These are phyloP conservation scores for Fistulinella cinereoalba DNA, from an alignment of 1,284 basidiomycete genomes.

Conservation along the genomic window DNA sequence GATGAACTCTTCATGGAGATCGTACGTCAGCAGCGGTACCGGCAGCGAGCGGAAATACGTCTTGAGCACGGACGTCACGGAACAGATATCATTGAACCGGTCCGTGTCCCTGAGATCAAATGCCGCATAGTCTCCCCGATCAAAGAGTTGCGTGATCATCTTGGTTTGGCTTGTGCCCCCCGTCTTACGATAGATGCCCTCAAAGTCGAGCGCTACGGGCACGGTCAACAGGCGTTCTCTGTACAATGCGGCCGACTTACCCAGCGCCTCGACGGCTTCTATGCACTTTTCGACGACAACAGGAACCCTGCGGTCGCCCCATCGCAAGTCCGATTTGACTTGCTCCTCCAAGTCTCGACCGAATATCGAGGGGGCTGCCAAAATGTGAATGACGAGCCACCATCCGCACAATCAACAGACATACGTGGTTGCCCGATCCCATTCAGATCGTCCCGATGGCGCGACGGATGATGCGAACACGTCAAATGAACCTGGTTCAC, in stretches of 20 bases:
- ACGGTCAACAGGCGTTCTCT: not conserved
- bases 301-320: conserved; percentile 68
- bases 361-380: conserved; percentile 84
- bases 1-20: conserved; percentile 90
- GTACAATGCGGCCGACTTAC: conserved; percentile 43
- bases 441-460: conserved; percentile 36
- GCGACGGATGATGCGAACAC: conserved; percentile 51
- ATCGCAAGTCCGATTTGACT: conserved; percentile 67
- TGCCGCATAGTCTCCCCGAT: conserved; percentile 81
- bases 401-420: conserved; percentile 13
- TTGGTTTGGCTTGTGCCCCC: conserved; percentile 93
- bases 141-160: conserved; percentile 92
- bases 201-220: conserved; percentile 76
- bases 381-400: conserved; percentile 4
- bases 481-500: conserved; percentile 54
- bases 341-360: conserved; percentile 87
- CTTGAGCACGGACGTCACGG: conserved; percentile 95
- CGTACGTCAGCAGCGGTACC: conserved; percentile 86
- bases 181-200: conserved; percentile 96
- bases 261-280: conserved; percentile 82
- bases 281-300: conserved; percentile 95
- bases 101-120: conserved; percentile 90
- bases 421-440: conserved; percentile 21
- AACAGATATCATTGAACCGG: conserved; percentile 95
- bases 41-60: conserved; percentile 94